Conservation (phyloP, 768 basidiomycete species). For the Tylopilus felleus region DNA sequence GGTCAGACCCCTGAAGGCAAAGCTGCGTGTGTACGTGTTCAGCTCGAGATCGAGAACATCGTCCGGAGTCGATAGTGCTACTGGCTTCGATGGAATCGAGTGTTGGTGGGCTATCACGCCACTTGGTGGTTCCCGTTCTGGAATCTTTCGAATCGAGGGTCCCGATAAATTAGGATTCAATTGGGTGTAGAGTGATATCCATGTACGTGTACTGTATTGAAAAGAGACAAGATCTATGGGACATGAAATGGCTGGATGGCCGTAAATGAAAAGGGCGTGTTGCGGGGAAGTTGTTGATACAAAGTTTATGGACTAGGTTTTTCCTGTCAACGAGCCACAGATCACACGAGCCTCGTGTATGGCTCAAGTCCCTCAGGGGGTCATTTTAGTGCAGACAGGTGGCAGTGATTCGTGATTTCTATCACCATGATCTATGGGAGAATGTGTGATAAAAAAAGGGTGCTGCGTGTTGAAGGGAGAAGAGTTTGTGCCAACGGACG, state of each 20-base stretch:
- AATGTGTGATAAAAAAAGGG: constrained; percentile 11
- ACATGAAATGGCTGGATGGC: constrained; percentile 4
- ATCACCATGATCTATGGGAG: constrained; percentile 14
- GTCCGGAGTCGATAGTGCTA: constrained; percentile 32
- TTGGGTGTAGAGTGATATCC: constrained; percentile 13
- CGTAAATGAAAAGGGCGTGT: constrained; percentile 27
- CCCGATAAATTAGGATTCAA: constrained; percentile 1
- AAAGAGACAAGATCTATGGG: constrained; percentile 2
- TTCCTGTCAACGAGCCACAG: not conserved
- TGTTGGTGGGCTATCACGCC: constrained; percentile 11
- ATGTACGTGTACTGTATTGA: constrained; percentile 13
- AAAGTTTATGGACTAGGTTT: constrained; percentile 20
- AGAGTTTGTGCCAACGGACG: no score
- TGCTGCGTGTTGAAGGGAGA: not conserved
- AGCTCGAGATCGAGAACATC: constrained; percentile 65
- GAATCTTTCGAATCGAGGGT: constrained; percentile 1
- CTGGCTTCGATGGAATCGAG: constrained; percentile 6
- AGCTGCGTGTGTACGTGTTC: constrained; percentile 60
- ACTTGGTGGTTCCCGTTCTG: constrained; percentile 7
- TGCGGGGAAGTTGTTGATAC: constrained; percentile 24
- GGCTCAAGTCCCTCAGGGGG: constrained; percentile 9
- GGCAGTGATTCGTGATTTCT: constrained; percentile 16
- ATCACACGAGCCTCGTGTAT: constrained; percentile 21
- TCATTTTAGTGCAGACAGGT: constrained; percentile 7
- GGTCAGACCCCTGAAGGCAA: constrained; percentile 58